phyloP scores from a whole-genome alignment of 441 rosid genomes.

The Gossypium davidsonii region DNA sequence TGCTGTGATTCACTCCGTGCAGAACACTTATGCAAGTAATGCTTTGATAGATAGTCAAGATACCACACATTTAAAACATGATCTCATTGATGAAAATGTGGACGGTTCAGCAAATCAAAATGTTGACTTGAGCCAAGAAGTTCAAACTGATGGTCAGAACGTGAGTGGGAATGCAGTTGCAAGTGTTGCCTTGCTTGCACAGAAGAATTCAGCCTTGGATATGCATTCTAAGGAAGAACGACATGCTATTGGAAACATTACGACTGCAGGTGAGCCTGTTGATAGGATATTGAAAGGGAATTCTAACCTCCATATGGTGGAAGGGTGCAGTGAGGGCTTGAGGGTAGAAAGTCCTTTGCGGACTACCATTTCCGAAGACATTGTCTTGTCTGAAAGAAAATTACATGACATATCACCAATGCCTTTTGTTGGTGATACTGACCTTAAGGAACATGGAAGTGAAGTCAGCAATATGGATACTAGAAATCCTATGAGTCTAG shows the following conservation, averaged over 20 bases:
- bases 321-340: slow-evolving; percentile 29
- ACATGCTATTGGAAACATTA: slow-evolving; percentile 17
- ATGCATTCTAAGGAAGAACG: slow-evolving; percentile 28
- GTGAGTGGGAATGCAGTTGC: slow-evolving; percentile 26
- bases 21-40: slow-evolving; percentile 21
- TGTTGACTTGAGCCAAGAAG: slow-evolving; percentile 14
- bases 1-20: slow-evolving; percentile 18
- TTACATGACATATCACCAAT: slow-evolving; percentile 13
- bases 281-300: slow-evolving; percentile 23
- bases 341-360: slow-evolving; percentile 13
- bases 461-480: slow-evolving; percentile 22
- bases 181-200: slow-evolving; percentile 17
- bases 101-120: slow-evolving; percentile 27
- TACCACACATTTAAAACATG: slow-evolving; percentile 22
- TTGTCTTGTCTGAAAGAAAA: slow-evolving; percentile 16
- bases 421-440: slow-evolving; percentile 18
- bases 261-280: slow-evolving; percentile 28
- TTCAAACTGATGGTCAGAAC: slow-evolving; percentile 20
- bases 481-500: slow-evolving; percentile 16
- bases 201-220: slow-evolving; percentile 23
- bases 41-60: slow-evolving; percentile 33
- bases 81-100: slow-evolving; percentile 21
- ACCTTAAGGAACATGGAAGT: slow-evolving; percentile 22
- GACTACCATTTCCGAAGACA: slow-evolving; percentile 22
- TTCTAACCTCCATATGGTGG: slow-evolving; percentile 28